Evolutionary conservation across 2,329 filamentous ascomycete species (phyloP).

Genomic region (Pseudogymnoascus sp.): DNA sequence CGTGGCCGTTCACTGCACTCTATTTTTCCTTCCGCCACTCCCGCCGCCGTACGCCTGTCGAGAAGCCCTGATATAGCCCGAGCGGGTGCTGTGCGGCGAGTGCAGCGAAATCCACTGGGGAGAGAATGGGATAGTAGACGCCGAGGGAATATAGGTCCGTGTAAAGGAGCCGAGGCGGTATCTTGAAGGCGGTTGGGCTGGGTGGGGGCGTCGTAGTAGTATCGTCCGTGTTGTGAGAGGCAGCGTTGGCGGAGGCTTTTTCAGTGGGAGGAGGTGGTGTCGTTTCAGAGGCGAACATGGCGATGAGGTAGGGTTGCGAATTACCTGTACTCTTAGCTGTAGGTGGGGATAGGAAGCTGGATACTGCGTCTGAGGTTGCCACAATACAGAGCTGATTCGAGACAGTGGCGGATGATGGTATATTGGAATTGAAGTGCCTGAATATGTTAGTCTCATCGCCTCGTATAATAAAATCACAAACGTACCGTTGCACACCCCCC

Average conservation of each 20-base stretch:
- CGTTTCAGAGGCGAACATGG: not conserved
- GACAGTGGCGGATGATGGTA: slow-evolving; percentile 9
- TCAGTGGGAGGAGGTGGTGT: not conserved
- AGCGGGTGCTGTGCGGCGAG: slow-evolving; percentile 16
- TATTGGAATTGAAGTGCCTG: slow-evolving; percentile 16
- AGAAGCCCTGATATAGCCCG: slow-evolving; percentile 19
- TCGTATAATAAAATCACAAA: not conserved
- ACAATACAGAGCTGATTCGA: slow-evolving; percentile 16
- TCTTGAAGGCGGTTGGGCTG: slow-evolving; percentile 13
- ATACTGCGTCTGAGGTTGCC: slow-evolving; percentile 12
- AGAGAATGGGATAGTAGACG: not conserved
- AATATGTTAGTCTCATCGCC: not conserved
- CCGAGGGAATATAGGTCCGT: slow-evolving; percentile 15
- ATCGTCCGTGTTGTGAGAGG: not conserved
- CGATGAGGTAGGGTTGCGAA: slow-evolving; percentile 10
- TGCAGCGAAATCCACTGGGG: slow-evolving; percentile 12
- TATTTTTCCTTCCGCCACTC: slow-evolving; percentile 16
- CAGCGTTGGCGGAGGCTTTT: not conserved
- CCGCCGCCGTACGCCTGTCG: slow-evolving; percentile 16
- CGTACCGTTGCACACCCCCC: slow-evolving; percentile 16
- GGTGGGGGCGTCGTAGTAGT: not conserved
- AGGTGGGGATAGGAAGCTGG: slow-evolving; percentile 10
- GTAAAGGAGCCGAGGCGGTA: slow-evolving; percentile 16
- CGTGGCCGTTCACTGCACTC: not conserved
- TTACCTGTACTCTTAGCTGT: slow-evolving; percentile 9